Evolutionary conservation across 1,284 basidiomycete genomes (phyloP).

Genomic region (Chalciporus sp.): DNA sequence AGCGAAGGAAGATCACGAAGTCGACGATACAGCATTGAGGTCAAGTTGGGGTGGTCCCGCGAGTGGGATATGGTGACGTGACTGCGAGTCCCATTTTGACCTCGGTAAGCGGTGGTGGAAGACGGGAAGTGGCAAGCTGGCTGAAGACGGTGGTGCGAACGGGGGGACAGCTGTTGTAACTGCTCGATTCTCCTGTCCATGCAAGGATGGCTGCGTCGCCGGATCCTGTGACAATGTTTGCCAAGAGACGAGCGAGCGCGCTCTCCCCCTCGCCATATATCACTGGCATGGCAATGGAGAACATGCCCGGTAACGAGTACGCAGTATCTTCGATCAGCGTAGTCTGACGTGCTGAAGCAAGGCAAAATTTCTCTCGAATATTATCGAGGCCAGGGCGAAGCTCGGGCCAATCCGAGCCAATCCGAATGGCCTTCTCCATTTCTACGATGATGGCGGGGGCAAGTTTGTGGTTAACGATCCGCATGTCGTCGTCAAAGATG

Average conservation of each 20-base stretch:
- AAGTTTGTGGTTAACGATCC: background rate
- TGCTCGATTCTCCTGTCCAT: background rate
- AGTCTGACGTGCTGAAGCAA: background rate
- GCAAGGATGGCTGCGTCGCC: background rate
- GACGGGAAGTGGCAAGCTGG: background rate
- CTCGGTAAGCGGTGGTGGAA: background rate
- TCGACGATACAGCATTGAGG: background rate
- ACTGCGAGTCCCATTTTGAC: background rate
- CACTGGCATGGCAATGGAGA: background rate
- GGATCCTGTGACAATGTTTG: background rate
- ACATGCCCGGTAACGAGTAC: background rate
- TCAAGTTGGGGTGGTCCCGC: no score
- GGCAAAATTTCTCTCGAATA: background rate
- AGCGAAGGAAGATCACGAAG: background rate
- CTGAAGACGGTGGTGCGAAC: background rate
- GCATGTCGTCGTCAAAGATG: background rate
- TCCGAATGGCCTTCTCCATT: background rate
- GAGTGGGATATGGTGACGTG: no score
- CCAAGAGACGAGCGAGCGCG: background rate
- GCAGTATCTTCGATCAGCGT: background rate
- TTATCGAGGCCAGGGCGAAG: background rate
- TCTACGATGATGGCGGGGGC: background rate
- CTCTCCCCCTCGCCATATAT: background rate
- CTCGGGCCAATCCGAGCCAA: background rate
- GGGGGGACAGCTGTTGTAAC: slow-evolving; percentile 13